These are phyloP conservation scores for Quercus rubra DNA, from an alignment of 306 rosid species.

Conservation along the genomic window DNA sequence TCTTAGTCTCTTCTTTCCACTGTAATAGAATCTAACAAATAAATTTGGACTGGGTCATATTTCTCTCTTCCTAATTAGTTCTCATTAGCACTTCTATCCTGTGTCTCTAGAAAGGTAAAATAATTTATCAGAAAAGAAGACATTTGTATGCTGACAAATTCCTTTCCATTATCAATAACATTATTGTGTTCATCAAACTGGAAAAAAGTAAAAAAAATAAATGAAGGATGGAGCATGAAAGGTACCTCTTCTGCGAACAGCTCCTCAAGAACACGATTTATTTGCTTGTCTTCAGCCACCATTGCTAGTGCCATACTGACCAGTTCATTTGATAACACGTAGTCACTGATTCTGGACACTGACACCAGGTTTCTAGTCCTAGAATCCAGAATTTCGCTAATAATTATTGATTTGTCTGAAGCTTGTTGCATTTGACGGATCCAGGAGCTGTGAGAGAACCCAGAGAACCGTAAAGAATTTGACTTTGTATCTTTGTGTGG, in stretches of 20 bases:
- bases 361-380: conserved; percentile 96
- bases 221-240: not conserved
- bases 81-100: not conserved
- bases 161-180: not conserved
- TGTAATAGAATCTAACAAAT: not conserved
- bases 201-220: not conserved
- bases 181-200: not conserved
- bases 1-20: not conserved
- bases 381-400: conserved; percentile 95
- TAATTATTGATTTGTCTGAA: conserved; percentile 85
- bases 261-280: conserved; percentile 97
- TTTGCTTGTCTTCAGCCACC: conserved; percentile 99
- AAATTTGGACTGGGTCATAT: not conserved
- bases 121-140: not conserved
- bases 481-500: conserved; percentile 72
- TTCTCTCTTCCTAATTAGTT: not conserved
- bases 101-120: not conserved
- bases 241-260: conserved; percentile 89
- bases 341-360: conserved; percentile 97
- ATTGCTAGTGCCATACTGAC: conserved; percentile 98
- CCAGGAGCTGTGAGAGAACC: conserved; percentile 95
- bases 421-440: conserved; percentile 98
- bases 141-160: not conserved
- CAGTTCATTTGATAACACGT: conserved; percentile 90
- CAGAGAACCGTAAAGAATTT: conserved; percentile 60